Percentiles rank a stretch among this genome's conserved stretches.
These are phyloP conservation scores for Corylus avellana DNA, from an alignment of 306 rosid genomes.

Conservation along the genomic window DNA sequence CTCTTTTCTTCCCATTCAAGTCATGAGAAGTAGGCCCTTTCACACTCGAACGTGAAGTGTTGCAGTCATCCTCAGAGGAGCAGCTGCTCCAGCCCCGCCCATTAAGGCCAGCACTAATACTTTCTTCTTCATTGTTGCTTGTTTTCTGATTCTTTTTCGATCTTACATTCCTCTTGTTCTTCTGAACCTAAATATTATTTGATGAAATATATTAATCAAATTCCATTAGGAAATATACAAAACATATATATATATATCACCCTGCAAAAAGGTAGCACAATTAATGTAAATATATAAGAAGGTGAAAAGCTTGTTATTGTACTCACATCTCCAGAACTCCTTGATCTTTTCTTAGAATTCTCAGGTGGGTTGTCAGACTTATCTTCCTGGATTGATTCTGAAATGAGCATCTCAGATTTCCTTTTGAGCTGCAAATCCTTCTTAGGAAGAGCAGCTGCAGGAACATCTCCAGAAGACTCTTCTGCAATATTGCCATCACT, in stretches of 20 bases:
- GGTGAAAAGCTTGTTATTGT: not conserved
- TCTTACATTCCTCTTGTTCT: conserved; percentile 42
- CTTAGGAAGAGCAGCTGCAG: conserved; percentile 29
- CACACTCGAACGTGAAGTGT: conserved; percentile 43
- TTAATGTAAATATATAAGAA: not conserved
- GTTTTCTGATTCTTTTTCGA: conserved; percentile 52
- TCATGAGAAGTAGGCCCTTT: conserved; percentile 26
- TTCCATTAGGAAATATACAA: not conserved
- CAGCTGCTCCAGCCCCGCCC: conserved; percentile 57
- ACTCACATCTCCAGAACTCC: conserved; percentile 51
- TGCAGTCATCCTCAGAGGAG: conserved; percentile 73
- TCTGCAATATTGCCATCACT: conserved; percentile 38
- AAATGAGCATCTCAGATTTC: conserved; percentile 30
- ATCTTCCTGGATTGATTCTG: conserved; percentile 31
- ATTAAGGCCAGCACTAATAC: conserved; percentile 25
- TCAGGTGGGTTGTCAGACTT: not conserved
- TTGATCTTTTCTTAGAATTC: conserved; percentile 52
- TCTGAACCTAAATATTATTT: conserved; percentile 25
- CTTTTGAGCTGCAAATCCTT: conserved; percentile 20
- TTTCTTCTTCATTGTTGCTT: conserved; percentile 52
- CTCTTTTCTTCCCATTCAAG: conserved; percentile 50
- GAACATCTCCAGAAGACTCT: conserved; percentile 31
- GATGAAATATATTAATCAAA: not conserved
- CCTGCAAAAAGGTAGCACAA: not conserved
- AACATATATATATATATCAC: too few species aligned